Base-by-base conservation (phyloP, 768 basidiomycete genomes). In the Pseudohyphozyma bogoriensis region DNA sequence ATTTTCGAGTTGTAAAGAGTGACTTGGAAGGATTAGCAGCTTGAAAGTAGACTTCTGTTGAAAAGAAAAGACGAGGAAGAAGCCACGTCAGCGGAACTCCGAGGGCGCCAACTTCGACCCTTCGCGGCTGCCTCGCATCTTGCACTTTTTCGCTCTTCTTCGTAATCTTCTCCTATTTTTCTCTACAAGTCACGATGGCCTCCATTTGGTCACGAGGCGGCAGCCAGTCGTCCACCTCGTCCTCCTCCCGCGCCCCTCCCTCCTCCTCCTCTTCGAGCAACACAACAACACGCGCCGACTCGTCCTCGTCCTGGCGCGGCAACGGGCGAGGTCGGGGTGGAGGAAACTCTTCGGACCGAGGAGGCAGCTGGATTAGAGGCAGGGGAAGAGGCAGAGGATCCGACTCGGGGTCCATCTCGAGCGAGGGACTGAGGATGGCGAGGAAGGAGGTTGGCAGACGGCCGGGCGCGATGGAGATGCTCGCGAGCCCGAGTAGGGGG, bases 401-500 rank as follows among this genome's bases (percentile, higher is more conserved):
- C 22, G 42, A 44, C 20, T 44, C 42, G 11, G 49, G 18, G 49
- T 32, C 49, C 18, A 54, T 54, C 20, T 11, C 13, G 8, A 20
- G 26, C 12, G 55, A 35, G 2, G 65, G 65, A 0, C 15, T 66
- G 35, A 51, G 56, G 8, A 54, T 33, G 56, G 65, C 65, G 0
- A n/a, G 52, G 2, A 53, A 37, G 8, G 58, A 66, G 22, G 32
- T 66, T 1, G 65, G 65, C 0, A 49, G 42, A 5, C 51, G 47
- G 15, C 55, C 56, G 0, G 31, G 37, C 20, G 61, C 57, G 42
- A 42, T 66, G 40, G 58, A 58, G 46, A 44, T 66, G 55, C 57
- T 66, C 16, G 36, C 58, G 2, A 60, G 58, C 18, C 65, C 65
- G 2, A 46, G 40, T 20, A 20, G 65, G 16, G 65, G 65, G 12